phyloP scores from a whole-genome alignment of 1,139 yeast genomes.

The Arxiozyma slooffiae region DNA sequence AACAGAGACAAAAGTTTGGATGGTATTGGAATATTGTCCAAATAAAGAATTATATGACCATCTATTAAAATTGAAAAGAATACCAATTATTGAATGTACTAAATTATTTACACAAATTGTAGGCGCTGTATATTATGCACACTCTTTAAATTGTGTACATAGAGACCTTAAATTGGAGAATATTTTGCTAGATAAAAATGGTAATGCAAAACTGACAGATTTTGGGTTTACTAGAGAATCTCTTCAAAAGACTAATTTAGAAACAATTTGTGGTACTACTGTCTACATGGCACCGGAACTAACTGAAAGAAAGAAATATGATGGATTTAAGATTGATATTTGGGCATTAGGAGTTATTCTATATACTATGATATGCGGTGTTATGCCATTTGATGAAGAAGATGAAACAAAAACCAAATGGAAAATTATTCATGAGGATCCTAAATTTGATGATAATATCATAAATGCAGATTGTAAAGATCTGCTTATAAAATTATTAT shows the following conservation, averaged over 20 bases:
- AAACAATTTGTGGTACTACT: slow-evolving; percentile 88
- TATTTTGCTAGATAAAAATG: slow-evolving; percentile 60
- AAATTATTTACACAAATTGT: slow-evolving; percentile 65
- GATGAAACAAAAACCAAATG: slow-evolving; percentile 53
- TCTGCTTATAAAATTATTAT: slow-evolving; percentile 46
- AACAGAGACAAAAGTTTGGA: slow-evolving; percentile 73
- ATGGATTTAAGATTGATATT: slow-evolving; percentile 74
- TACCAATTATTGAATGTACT: slow-evolving; percentile 47
- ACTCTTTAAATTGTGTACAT: slow-evolving; percentile 73
- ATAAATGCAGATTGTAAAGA: slow-evolving; percentile 42
- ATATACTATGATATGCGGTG: slow-evolving; percentile 79
- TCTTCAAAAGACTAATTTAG: slow-evolving; percentile 47
- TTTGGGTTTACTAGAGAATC: slow-evolving; percentile 89
- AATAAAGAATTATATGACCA: slow-evolving; percentile 79
- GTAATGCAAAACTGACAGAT: slow-evolving; percentile 71
- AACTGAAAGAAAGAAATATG: slow-evolving; percentile 50
- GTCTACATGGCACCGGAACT: slow-evolving; percentile 97
- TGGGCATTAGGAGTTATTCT: slow-evolving; percentile 94
- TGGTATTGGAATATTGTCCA: slow-evolving; percentile 83
- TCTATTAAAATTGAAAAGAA: slow-evolving; percentile 46
- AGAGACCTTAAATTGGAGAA: slow-evolving; percentile 86
- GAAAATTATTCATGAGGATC: slow-evolving; percentile 58
- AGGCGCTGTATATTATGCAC: slow-evolving; percentile 79
- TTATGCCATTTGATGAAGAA: slow-evolving; percentile 84
- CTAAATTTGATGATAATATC: slow-evolving; percentile 34